Base-by-base conservation (phyloP, 257 asterid genomes). In the Plectranthus barbatus region DNA sequence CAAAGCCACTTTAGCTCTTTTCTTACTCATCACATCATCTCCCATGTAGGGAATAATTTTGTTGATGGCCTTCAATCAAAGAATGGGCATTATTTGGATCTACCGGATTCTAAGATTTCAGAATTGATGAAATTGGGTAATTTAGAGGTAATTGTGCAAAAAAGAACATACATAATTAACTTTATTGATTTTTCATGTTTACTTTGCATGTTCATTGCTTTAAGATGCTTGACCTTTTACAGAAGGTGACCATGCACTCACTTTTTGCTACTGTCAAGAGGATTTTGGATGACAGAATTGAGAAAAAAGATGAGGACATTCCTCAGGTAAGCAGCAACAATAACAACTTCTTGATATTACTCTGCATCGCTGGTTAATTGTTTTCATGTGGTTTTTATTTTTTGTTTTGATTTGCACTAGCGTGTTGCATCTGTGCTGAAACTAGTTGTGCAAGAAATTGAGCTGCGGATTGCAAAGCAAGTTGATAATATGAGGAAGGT, bases 381-480 rank as follows among this genome's bases (percentile, higher is more conserved):
- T 65, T 69, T 23, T 70, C 57, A 34, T 50, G 57, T 53, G 45
- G 56, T 10, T 36, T 7, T 67, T 68, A 9, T 15, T 7, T 57
- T 68, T 72, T 77, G 9, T 44, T 61, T 75, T 77, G 14, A 39
- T 61, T 67, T 67, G 74, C 74, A 40, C 60, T 62, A 93, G 99
- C 79, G 81, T 47, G 86, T 84, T 33, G 91, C 94, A 56, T 82
- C 99, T 44, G 66, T 90, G 77, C 81, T 93, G 82, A 90, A 86
- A 67, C 70, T 90, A 67, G 82, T 87, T 40, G 76, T 87, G 58
- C 94, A 82, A 85, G 97, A 90, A 81, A 83, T 90, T 70, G 96
- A 93, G 82, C 94, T 64, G 42, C 91, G 91, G 61, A 81, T 80
- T 81, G 80, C 81, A 50, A 84, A 76, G 62, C 90, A 82, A 72